These are phyloP conservation scores for Plectosphaerella plurivora DNA, from an alignment of 2,329 filamentous ascomycete species.

Conservation along the genomic window DNA sequence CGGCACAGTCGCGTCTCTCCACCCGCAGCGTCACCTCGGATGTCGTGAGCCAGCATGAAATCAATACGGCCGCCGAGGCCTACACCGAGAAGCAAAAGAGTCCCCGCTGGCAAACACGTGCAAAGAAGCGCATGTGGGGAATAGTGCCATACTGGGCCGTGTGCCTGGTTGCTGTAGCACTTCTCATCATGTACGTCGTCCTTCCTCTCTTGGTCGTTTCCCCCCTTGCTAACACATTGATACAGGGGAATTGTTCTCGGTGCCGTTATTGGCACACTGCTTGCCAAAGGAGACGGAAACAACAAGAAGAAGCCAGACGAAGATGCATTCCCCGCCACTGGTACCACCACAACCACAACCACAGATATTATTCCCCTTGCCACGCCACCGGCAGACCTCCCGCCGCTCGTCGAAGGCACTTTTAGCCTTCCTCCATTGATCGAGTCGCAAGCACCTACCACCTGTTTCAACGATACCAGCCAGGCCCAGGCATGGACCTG, in stretches of 20 bases:
- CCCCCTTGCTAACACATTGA: not conserved
- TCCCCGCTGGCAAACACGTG: slow-evolving; percentile 43
- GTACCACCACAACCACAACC: slow-evolving; percentile 26
- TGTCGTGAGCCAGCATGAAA: slow-evolving; percentile 43
- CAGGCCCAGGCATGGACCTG: slow-evolving; percentile 62
- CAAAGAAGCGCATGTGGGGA: slow-evolving; percentile 52
- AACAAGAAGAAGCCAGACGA: slow-evolving; percentile 15
- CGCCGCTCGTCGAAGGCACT: slow-evolving; percentile 48
- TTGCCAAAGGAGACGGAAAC: slow-evolving; percentile 26
- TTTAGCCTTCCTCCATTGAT: slow-evolving; percentile 52
- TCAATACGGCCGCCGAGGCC: slow-evolving; percentile 44
- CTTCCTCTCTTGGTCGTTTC: not conserved
- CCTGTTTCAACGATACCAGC: slow-evolving; percentile 52
- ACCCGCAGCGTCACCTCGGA: slow-evolving; percentile 48
- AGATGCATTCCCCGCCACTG: slow-evolving; percentile 22
- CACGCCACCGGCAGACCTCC: slow-evolving; percentile 44
- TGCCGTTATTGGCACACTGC: slow-evolving; percentile 48
- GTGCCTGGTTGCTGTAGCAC: slow-evolving; percentile 39
- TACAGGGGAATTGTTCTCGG: slow-evolving; percentile 45
- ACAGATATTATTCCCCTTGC: slow-evolving; percentile 48
- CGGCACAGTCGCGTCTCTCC: slow-evolving; percentile 46
- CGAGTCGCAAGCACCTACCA: slow-evolving; percentile 42
- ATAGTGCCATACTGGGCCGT: slow-evolving; percentile 61
- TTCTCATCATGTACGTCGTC: slow-evolving; percentile 41
- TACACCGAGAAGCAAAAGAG: slow-evolving; percentile 45